Percentiles rank a stretch among this genome's conserved stretches.
phyloP scores from a whole-genome alignment of 2,329 filamentous ascomycete genomes.

The Neocucurbitaria cava region DNA sequence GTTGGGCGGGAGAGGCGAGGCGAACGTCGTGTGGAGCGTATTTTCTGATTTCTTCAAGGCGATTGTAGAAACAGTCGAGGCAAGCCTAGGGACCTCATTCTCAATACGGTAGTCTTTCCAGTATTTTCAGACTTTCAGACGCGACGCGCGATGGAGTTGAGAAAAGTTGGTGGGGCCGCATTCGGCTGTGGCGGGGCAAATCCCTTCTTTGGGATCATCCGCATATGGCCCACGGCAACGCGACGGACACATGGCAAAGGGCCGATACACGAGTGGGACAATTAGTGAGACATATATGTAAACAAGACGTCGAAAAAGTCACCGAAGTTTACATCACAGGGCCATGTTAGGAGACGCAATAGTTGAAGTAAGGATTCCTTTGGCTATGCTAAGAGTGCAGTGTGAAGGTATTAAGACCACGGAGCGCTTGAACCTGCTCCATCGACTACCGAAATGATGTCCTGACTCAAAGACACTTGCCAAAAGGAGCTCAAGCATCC shows the following conservation, averaged over 20 bases:
- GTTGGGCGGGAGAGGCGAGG: not conserved
- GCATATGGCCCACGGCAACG: slow-evolving; percentile 5
- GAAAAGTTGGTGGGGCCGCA: slow-evolving; percentile 17
- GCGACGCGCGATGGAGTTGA: slow-evolving; percentile 8
- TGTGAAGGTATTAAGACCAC: slow-evolving; percentile 27
- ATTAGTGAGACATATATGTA: not conserved
- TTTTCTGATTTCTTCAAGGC: too few relatives aligned
- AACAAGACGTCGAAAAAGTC: not conserved
- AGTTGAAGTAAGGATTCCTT: slow-evolving; percentile 38
- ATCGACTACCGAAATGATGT: slow-evolving; percentile 21
- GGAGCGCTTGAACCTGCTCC: slow-evolving; percentile 27
- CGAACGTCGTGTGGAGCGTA: too few relatives aligned
- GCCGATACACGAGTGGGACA: slow-evolving; percentile 8
- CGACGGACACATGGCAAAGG: slow-evolving; percentile 16
- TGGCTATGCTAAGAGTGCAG: slow-evolving; percentile 41
- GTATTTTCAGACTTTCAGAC: slow-evolving; percentile 3
- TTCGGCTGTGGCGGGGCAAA: slow-evolving; percentile 15
- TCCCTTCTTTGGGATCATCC: not conserved
- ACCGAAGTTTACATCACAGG: slow-evolving; percentile 1
- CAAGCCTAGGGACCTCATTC: not conserved
- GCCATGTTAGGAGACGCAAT: not conserved
- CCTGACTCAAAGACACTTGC: slow-evolving; percentile 28
- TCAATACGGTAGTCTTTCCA: not conserved
- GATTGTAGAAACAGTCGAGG: not conserved
- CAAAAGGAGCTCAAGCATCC: slow-evolving; percentile 31